phyloP scores from a whole-genome alignment of 306 rosid species.

The Vigna nakashimae region DNA sequence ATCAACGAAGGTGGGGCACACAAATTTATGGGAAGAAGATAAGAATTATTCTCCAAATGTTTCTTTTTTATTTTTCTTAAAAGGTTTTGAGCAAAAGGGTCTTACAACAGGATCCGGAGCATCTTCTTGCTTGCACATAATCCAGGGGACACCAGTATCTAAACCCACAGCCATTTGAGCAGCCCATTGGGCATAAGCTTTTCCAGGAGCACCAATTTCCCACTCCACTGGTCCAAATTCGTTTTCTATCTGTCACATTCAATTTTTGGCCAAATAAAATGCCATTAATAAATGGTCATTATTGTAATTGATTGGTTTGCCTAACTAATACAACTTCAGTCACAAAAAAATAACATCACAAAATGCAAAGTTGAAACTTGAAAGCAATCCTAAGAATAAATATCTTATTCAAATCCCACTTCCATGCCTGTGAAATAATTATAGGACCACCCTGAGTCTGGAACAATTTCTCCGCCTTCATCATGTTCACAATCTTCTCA shows the following conservation, averaged over 20 bases:
- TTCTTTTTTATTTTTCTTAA: neutral
- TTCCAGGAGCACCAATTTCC: conserved; percentile 91
- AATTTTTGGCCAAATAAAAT: neutral
- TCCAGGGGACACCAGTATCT: conserved; percentile 92
- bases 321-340: conserved; percentile 21
- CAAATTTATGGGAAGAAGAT: conserved; percentile 36
- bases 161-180: conserved; percentile 93
- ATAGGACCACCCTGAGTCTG: conserved; percentile 96
- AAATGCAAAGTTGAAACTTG: neutral
- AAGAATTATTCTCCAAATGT: neutral
- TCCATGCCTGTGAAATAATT: conserved; percentile 79
- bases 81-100: neutral
- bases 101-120: conserved; percentile 96
- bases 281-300: conserved; percentile 3
- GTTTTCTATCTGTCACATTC: conserved; percentile 79
- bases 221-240: conserved; percentile 94
- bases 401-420: neutral
- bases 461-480: conserved; percentile 87
- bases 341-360: neutral
- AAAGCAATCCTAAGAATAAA: neutral
- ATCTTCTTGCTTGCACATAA: conserved; percentile 99
- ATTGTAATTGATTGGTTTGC: neutral
- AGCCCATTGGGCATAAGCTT: conserved; percentile 87
- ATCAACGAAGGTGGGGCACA: conserved; percentile 45
- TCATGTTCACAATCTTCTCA: conserved; percentile 73